phyloP scores from a whole-genome alignment of 2,329 filamentous ascomycete genomes.

The Aspergillus pseudoterreus region DNA sequence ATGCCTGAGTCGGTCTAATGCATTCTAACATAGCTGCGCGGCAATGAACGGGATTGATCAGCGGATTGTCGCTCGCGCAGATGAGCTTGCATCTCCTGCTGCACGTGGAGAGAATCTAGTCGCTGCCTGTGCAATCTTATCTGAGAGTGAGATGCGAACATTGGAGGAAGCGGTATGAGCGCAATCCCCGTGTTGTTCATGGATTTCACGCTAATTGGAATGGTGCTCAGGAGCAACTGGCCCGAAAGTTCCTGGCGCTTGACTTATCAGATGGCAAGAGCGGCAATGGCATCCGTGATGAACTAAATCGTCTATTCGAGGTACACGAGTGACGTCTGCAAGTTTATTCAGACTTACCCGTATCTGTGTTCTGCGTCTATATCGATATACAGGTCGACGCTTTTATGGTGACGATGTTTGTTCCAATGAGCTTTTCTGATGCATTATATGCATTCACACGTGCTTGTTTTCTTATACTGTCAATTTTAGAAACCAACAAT shows the following conservation, averaged over 20 bases:
- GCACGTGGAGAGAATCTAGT: slow-evolving; percentile 73
- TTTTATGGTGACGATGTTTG: too few relatives aligned
- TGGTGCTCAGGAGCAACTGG: slow-evolving; percentile 7
- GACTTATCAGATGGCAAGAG: slow-evolving; percentile 9
- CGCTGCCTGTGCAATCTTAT: slow-evolving; percentile 65
- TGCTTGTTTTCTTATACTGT: too few relatives aligned
- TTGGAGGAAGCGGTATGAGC: slow-evolving; percentile 62
- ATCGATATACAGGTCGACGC: too few relatives aligned
- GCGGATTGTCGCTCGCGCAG: slow-evolving; percentile 70
- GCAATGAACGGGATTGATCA: slow-evolving; percentile 77
- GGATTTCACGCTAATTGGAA: not conserved
- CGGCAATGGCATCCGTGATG: not conserved
- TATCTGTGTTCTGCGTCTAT: not conserved
- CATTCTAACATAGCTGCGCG: slow-evolving; percentile 58
- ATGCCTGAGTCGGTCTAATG: not conserved
- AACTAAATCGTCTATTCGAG: slow-evolving; percentile 10
- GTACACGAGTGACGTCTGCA: not conserved
- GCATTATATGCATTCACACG: too few relatives aligned
- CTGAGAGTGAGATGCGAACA: slow-evolving; percentile 58
- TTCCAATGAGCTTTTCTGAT: too few relatives aligned
- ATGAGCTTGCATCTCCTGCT: slow-evolving; percentile 65
- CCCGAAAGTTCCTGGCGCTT: slow-evolving; percentile 14
- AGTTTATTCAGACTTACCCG: not conserved
- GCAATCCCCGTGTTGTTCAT: not conserved
- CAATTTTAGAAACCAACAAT: too few relatives aligned